Percentiles rank a stretch among this genome's conserved stretches.
These are phyloP conservation scores for Sodiomyces alkalinus DNA, from an alignment of 2,329 filamentous ascomycete species.

Conservation along the genomic window DNA sequence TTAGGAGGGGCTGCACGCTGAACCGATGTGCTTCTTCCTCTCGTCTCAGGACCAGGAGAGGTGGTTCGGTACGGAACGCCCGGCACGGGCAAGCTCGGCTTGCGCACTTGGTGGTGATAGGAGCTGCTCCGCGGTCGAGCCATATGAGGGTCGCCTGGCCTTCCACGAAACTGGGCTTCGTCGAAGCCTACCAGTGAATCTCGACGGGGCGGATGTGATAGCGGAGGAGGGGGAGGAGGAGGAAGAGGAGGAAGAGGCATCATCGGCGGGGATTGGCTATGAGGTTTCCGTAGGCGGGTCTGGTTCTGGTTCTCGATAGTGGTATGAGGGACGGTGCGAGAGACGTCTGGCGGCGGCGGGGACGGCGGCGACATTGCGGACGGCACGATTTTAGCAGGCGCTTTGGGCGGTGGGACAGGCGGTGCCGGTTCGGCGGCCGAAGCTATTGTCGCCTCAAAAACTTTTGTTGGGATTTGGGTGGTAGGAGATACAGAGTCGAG, in stretches of 20 bases:
- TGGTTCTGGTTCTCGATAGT: too few relatives aligned
- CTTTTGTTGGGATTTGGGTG: too few relatives aligned
- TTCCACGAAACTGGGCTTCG: constrained; percentile 6
- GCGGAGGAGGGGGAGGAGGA: too few relatives aligned
- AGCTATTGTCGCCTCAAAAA: too few relatives aligned
- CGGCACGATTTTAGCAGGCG: too few relatives aligned
- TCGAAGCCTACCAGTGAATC: too few relatives aligned
- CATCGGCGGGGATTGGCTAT: not conserved
- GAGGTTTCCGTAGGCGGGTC: constrained; percentile 5
- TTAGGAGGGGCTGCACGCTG: constrained; percentile 24
- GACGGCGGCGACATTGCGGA: not conserved
- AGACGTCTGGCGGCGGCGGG: not conserved
- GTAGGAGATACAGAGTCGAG: too few relatives aligned
- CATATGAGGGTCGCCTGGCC: too few relatives aligned
- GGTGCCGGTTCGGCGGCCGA: constrained; percentile 5
- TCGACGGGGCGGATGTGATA: too few relatives aligned
- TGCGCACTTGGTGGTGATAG: constrained; percentile 11
- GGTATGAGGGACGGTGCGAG: not conserved
- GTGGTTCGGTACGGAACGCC: constrained; percentile 12
- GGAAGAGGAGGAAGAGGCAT: constrained; percentile 2
- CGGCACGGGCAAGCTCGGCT: constrained; percentile 9
- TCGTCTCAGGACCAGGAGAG: constrained; percentile 20
- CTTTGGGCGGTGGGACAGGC: constrained; percentile 4
- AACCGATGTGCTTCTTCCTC: constrained; percentile 32
- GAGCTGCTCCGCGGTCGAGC: constrained; percentile 21